Conservation (phyloP, 352 stramenopile genomes). For the Globisporangium splendens region DNA sequence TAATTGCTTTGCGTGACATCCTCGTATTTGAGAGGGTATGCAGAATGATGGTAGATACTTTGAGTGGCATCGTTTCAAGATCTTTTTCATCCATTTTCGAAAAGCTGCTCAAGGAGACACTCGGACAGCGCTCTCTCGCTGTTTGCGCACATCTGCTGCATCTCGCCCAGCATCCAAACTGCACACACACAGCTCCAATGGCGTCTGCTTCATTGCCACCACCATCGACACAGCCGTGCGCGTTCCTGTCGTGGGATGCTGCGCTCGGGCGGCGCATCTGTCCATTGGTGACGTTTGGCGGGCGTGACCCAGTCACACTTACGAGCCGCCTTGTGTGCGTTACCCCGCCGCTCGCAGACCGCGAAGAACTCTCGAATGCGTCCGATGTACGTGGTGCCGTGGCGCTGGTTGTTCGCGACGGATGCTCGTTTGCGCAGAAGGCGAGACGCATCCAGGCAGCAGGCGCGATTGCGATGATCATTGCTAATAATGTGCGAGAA, state of each 20-base stretch:
- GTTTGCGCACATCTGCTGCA: background rate
- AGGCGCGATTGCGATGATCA: constrained; percentile 51
- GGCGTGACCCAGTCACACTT: constrained; percentile 20
- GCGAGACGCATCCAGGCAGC: constrained; percentile 48
- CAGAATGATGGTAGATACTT: background rate
- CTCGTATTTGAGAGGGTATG: background rate
- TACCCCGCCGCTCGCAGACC: constrained; percentile 54
- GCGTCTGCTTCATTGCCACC: background rate
- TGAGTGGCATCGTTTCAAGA: constrained; percentile 1
- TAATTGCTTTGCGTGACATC: too few relatives aligned
- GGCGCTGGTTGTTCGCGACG: constrained; percentile 60
- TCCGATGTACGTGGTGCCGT: constrained; percentile 42
- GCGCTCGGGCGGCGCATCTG: constrained; percentile 33
- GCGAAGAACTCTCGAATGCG: constrained; percentile 42
- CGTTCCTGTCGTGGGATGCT: constrained; percentile 58
- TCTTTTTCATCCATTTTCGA: background rate
- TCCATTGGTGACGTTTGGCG: constrained; percentile 63
- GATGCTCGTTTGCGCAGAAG: constrained; percentile 70
- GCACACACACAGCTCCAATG: background rate
- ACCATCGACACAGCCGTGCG: constrained; percentile 25
- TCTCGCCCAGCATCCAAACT: background rate
- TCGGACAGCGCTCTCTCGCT: background rate
- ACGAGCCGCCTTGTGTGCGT: constrained; percentile 45
- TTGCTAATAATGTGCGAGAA: constrained; percentile 45
- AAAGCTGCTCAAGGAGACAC: background rate